Conservation (phyloP, 1,284 basidiomycete genomes). For the Boletus sp. region DNA sequence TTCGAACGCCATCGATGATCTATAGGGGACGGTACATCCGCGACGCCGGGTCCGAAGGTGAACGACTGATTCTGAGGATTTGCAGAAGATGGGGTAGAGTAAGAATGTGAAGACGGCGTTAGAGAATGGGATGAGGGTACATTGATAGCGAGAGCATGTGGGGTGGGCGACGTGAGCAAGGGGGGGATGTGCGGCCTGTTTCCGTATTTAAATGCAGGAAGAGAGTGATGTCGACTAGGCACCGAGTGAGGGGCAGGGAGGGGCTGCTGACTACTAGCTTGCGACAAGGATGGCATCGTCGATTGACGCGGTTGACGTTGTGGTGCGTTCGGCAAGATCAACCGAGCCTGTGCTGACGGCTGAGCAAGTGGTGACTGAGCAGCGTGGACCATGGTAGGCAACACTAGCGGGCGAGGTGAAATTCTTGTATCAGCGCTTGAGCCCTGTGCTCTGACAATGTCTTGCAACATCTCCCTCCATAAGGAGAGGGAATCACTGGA, state of each 20-base stretch:
- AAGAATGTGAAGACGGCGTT: conserved; percentile 9
- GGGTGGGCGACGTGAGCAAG: conserved; percentile 1
- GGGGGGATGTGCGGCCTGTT: neutral
- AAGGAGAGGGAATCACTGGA: conserved; percentile 4
- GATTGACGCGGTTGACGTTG: conserved; percentile 16
- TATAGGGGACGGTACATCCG: neutral
- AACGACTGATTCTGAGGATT: neutral
- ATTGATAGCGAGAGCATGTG: neutral
- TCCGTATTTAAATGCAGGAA: conserved; percentile 21
- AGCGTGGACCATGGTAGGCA: conserved; percentile 12
- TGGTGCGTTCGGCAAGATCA: conserved; percentile 4
- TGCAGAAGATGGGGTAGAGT: conserved; percentile 2
- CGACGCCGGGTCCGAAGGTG: neutral
- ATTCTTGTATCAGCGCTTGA: neutral
- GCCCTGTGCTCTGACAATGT: neutral
- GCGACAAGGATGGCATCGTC: conserved; percentile 6
- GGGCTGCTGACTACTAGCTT: neutral
- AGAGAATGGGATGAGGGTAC: conserved; percentile 1
- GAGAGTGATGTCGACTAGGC: conserved; percentile 23
- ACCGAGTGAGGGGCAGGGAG: neutral
- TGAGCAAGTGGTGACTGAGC: conserved; percentile 7
- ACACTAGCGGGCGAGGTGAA: conserved; percentile 4
- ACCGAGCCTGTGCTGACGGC: neutral
- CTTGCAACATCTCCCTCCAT: conserved; percentile 10
- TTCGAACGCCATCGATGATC: conserved; percentile 3